These are phyloP conservation scores for Fibroporia radiculosa DNA, from an alignment of 768 basidiomycete genomes.

Conservation along the genomic window DNA sequence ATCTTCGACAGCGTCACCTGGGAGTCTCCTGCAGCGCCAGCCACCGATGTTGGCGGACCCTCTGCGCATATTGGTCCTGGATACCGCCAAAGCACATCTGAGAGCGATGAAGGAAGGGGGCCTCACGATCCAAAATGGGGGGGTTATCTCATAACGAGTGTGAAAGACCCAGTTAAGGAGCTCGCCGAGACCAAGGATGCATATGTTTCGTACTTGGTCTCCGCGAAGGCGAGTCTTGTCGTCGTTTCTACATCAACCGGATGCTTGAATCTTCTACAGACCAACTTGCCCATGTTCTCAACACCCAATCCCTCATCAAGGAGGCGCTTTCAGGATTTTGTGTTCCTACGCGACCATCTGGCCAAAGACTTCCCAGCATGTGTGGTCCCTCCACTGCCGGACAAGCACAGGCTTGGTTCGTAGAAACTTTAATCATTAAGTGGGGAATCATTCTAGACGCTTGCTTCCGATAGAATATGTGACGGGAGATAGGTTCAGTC, in stretches of 20 bases:
- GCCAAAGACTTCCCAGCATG: conserved; percentile 92
- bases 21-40: conserved; percentile 63
- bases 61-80: conserved; percentile 47
- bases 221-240: conserved; percentile 58
- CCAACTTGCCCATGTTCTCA: conserved; percentile 84
- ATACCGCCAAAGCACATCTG: conserved; percentile 73
- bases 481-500: conserved; percentile 94
- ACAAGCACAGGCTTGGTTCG: conserved; percentile 92
- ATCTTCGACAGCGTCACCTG: conserved; percentile 90
- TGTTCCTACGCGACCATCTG: conserved; percentile 84
- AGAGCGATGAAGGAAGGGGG: conserved; percentile 51
- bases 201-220: conserved; percentile 90
- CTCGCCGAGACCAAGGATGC: conserved; percentile 95
- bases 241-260: not conserved
- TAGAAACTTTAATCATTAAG: conserved; percentile 7
- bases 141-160: conserved; percentile 72
- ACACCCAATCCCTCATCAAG: conserved; percentile 66
- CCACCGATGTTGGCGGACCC: conserved; percentile 35
- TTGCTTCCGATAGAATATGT: conserved; percentile 67
- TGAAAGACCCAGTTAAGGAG: conserved; percentile 93
- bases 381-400: conserved; percentile 94
- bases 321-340: conserved; percentile 94
- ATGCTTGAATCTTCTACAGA: too few relatives aligned
- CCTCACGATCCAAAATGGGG: conserved; percentile 89
- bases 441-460: conserved; percentile 3